Conservation (phyloP, 169 alveolate genomes). For the Cryptosporidium parvum region DNA sequence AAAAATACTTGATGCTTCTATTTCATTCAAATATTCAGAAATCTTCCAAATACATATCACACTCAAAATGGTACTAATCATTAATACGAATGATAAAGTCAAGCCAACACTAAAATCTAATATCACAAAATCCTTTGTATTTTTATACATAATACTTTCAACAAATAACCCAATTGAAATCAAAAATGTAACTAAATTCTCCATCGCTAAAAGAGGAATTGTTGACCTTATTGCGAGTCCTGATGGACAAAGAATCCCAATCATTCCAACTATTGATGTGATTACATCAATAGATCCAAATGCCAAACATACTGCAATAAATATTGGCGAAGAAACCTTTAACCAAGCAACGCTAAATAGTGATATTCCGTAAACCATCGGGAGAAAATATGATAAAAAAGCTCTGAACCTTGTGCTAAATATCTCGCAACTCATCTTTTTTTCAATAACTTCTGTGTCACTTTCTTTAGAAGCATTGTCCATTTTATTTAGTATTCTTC, state of each 20-base stretch:
- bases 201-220: slow-evolving; percentile 69
- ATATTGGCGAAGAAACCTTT: slow-evolving; percentile 72
- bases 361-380: slow-evolving; percentile 68
- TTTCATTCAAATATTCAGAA: slow-evolving; percentile 59
- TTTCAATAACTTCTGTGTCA: neutral
- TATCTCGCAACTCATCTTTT: slow-evolving; percentile 15
- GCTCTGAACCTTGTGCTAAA: slow-evolving; percentile 71
- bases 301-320: slow-evolving; percentile 67
- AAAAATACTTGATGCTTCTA: slow-evolving; percentile 60
- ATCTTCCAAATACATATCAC: slow-evolving; percentile 67
- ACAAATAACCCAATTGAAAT: slow-evolving; percentile 58
- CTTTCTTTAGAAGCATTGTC: neutral
- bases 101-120: slow-evolving; percentile 75
- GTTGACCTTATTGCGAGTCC: slow-evolving; percentile 75
- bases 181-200: slow-evolving; percentile 66
- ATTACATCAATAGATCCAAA: slow-evolving; percentile 74
- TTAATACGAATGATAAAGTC: slow-evolving; percentile 57
- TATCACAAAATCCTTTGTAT: slow-evolving; percentile 40
- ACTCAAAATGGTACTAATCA: slow-evolving; percentile 53
- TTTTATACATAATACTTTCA: slow-evolving; percentile 47
- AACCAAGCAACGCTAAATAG: slow-evolving; percentile 71
- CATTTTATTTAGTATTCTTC: neutral
- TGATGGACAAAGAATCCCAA: slow-evolving; percentile 67
- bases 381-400: slow-evolving; percentile 66
- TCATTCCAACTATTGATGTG: slow-evolving; percentile 74